Evolutionary conservation across 2,329 filamentous ascomycete genomes (phyloP), one percentile per base, ranked within the genome.

Genomic region (Ascochyta koolunga): DNA sequence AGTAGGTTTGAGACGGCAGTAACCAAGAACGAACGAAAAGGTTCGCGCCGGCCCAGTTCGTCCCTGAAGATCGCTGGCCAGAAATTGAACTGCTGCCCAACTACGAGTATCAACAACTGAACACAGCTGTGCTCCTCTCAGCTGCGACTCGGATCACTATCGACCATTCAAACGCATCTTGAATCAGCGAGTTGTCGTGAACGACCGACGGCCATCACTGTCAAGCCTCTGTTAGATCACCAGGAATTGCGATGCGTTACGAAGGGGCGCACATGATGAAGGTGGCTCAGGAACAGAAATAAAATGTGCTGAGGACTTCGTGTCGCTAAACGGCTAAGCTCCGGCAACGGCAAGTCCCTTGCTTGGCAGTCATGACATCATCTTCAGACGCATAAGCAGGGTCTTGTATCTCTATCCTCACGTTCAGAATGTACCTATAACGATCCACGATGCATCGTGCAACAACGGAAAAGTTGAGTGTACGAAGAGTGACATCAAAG

Each of bases 61-160:
- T 46, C 56, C 55, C 31, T 46, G 42, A 52, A 51, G 50, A 61
- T 56, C 47, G 54, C 40, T 21, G 22, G 11, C 45, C 22, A 21
- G 22, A 36, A 25, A 40, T 25, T 29, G 40, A 35, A 45, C 64
- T 67, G 66, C 56, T 67, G 63, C 65, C 67, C 62, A 65, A 69
- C 42, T 35, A 11, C 36, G 27, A 42, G 24, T 56, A 52, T 62
- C 52, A 62, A 57, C 32, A 46, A 10, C 50, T 46, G 49, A 56
- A 41, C 45, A 40, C 37, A 44, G 45, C 35, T 40, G 40, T 45
- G 18, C 32, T 29, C 19, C 43, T 21, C 29, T 33, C 39, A 16
- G n/a, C 16, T 18, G 24, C 33, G 19, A 19, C 19, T 31, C 11
- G 22, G 21, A 51, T 27, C 27, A 11, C 16, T 21, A 31, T 36